Evolutionary conservation across 78 protist species (phyloP).

Genomic region (Tieghemostelium lacteum): DNA sequence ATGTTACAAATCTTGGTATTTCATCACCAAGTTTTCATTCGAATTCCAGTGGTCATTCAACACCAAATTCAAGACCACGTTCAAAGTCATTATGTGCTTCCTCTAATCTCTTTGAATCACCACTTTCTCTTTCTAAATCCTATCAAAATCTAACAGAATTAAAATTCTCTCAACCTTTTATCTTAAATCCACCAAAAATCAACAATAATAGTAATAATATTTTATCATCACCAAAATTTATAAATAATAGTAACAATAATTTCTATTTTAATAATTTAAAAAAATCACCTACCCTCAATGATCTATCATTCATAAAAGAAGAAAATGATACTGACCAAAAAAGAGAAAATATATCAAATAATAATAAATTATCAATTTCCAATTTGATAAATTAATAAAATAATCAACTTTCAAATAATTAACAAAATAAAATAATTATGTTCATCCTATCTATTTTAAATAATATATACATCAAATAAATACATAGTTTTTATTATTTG

Average conservation of each 20-base stretch:
- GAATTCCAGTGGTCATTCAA: too few relatives aligned
- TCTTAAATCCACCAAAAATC: neutral
- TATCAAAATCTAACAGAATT: neutral
- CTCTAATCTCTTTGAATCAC: slow-evolving; percentile 6
- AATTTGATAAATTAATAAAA: slow-evolving; percentile 2
- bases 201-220: neutral
- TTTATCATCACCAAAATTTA: neutral
- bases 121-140: neutral
- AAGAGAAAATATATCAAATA: neutral
- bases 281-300: neutral
- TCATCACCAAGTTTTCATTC: too few relatives aligned
- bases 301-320: neutral
- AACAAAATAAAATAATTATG: too few relatives aligned
- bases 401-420: too few relatives aligned
- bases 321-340: neutral
- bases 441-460: too few relatives aligned
- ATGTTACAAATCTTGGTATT: slow-evolving; percentile 29
- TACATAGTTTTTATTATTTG: too few relatives aligned
- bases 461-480: too few relatives aligned
- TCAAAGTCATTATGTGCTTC: slow-evolving; percentile 36
- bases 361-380: slow-evolving; percentile 26
- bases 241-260: too few relatives aligned
- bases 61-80: too few relatives aligned
- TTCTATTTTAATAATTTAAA: too few relatives aligned
- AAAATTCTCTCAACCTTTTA: neutral